Percentiles rank a stretch among this genome's conserved stretches.
Conservation (phyloP, 371 early-diverging fungal species). For the Rhizopus sp. region DNA sequence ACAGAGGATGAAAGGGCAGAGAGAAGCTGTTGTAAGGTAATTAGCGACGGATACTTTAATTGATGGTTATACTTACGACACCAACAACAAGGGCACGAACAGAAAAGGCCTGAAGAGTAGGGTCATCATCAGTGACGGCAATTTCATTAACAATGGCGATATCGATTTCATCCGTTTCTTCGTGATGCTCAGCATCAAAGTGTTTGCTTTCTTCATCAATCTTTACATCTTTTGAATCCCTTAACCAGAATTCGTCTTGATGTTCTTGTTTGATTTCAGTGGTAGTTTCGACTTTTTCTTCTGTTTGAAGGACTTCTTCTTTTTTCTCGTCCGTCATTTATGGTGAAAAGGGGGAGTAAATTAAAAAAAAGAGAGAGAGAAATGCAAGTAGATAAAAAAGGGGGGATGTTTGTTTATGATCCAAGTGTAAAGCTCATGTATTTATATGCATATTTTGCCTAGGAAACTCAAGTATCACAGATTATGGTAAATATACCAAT, state of each 20-base stretch:
- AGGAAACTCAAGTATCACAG: no score
- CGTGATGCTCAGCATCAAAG: constrained; percentile 2
- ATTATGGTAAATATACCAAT: not conserved
- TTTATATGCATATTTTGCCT: no score
- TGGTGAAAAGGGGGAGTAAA: not conserved
- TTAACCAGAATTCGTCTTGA: not conserved
- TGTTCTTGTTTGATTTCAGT: not conserved
- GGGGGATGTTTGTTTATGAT: not conserved
- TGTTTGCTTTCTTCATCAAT: not conserved
- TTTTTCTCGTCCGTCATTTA: constrained; percentile 7
- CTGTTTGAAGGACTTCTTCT: not conserved
- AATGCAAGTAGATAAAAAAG: not conserved
- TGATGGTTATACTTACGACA: constrained; percentile 24
- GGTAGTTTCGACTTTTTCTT: not conserved
- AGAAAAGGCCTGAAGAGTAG: constrained; percentile 28
- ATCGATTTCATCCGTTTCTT: constrained; percentile 18
- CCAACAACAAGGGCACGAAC: constrained; percentile 35
- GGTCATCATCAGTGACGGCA: constrained; percentile 38
- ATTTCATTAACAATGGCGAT: constrained; percentile 40
- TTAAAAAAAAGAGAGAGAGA: not conserved
- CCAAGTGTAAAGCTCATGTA: not conserved
- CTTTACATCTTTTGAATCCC: not conserved
- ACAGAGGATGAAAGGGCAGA: constrained; percentile 43
- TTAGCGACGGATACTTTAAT: not conserved
- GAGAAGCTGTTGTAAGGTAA: constrained; percentile 24